These are phyloP conservation scores for Isabelozyma rhagii DNA, from an alignment of 805 yeast species.

Conservation along the genomic window DNA sequence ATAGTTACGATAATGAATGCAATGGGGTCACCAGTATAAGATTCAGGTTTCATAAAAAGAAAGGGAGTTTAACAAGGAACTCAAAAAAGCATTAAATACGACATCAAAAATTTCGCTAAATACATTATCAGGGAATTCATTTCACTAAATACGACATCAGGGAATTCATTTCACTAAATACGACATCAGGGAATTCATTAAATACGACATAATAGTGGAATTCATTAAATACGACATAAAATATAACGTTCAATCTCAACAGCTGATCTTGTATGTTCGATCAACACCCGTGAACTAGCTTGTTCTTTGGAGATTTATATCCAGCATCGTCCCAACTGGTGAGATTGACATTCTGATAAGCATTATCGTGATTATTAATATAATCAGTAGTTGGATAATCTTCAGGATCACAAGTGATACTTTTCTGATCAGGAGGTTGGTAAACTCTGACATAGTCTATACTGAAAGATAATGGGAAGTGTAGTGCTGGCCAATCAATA, in stretches of 20 bases:
- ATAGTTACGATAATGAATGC: not conserved
- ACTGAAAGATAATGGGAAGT: slow-evolving; percentile 74
- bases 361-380: slow-evolving; percentile 64
- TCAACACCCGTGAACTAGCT: slow-evolving; percentile 19
- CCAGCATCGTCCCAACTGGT: slow-evolving; percentile 81
- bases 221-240: too few species aligned
- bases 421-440: slow-evolving; percentile 66
- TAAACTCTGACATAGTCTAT: slow-evolving; percentile 89
- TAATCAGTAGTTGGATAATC: slow-evolving; percentile 85
- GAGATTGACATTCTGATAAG: slow-evolving; percentile 65
- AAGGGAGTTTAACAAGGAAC: too few species aligned
- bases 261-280: not conserved
- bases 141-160: too few species aligned
- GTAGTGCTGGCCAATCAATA: slow-evolving; percentile 80
- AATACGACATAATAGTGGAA: too few species aligned
- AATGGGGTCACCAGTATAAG: too few species aligned
- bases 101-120: too few species aligned
- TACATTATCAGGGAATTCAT: too few species aligned
- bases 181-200: too few species aligned
- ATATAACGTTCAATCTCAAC: too few species aligned
- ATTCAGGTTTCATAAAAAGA: too few species aligned
- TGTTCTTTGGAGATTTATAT: slow-evolving; percentile 43
- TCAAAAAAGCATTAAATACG: too few species aligned
- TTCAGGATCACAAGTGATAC: slow-evolving; percentile 80
- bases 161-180: too few species aligned